These are phyloP conservation scores for Neofusicoccum ribis DNA, from an alignment of 2,329 filamentous ascomycete species.

Conservation along the genomic window DNA sequence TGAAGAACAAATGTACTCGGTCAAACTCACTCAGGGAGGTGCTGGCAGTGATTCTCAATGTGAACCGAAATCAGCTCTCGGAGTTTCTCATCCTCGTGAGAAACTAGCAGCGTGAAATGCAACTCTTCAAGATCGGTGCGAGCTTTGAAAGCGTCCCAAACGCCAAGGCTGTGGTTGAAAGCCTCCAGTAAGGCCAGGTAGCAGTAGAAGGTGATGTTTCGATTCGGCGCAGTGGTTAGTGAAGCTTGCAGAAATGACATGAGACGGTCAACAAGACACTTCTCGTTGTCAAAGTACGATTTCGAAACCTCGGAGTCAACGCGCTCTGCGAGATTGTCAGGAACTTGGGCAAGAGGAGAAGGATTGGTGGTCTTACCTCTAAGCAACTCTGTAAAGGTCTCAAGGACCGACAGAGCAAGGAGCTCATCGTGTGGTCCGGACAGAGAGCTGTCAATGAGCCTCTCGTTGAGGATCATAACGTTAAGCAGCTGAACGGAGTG, in stretches of 20 bases:
- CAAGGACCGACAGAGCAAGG: slow-evolving; percentile 32
- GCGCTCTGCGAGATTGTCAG: slow-evolving; percentile 29
- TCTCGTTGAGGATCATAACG: slow-evolving; percentile 31
- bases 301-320: slow-evolving; percentile 33
- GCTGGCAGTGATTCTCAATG: slow-evolving; percentile 37
- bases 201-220: slow-evolving; percentile 21
- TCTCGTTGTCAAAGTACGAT: slow-evolving; percentile 35
- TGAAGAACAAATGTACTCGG: background rate
- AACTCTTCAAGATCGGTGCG: slow-evolving; percentile 28
- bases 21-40: slow-evolving; percentile 9
- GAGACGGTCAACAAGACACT: slow-evolving; percentile 32
- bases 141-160: slow-evolving; percentile 37
- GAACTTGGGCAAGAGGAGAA: background rate
- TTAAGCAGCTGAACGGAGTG: slow-evolving; percentile 34
- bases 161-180: slow-evolving; percentile 33
- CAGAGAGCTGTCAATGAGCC: slow-evolving; percentile 28
- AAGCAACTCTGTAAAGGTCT: slow-evolving; percentile 34
- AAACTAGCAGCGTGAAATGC: slow-evolving; percentile 35
- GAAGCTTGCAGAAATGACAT: slow-evolving; percentile 24
- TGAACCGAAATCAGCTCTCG: slow-evolving; percentile 31
- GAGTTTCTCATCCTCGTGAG: slow-evolving; percentile 23
- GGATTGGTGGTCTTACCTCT: slow-evolving; percentile 29
- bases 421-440: slow-evolving; percentile 27
- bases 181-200: slow-evolving; percentile 39
- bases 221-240: slow-evolving; percentile 24